Percentiles rank a stretch among this genome's conserved stretches.
Evolutionary conservation across 1,284 basidiomycete species (phyloP).

Genomic region (Caloboletus inedulis): DNA sequence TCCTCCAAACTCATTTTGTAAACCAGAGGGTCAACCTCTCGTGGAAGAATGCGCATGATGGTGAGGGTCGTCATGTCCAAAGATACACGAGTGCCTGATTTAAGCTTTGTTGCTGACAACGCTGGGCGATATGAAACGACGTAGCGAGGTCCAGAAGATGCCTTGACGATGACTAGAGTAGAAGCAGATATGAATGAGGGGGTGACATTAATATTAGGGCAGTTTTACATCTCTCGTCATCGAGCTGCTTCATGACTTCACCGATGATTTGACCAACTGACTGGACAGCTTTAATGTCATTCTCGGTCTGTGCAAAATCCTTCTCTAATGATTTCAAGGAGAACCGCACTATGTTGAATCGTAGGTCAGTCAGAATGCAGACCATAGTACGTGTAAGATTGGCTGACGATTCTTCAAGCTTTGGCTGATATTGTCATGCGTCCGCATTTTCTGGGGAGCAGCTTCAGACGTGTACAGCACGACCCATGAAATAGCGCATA

Average conservation of each 20-base stretch:
- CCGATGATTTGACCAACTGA: conserved; percentile 99
- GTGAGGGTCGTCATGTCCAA: conserved; percentile 99
- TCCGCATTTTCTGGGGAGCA: conserved; percentile 81
- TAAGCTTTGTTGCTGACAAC: conserved; percentile 90
- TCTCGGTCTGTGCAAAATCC: conserved; percentile 94
- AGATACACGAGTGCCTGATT: conserved; percentile 92
- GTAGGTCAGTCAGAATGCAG: conserved; percentile 1
- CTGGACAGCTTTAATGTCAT: conserved; percentile 98
- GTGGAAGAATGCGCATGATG: conserved; percentile 96
- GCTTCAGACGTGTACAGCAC: conserved; percentile 7
- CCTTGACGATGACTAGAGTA: conserved; percentile 92
- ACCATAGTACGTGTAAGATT: neutral
- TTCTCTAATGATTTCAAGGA: conserved; percentile 86
- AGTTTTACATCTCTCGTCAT: conserved; percentile 91
- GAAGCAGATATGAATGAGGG: conserved; percentile 1
- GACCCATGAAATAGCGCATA: conserved; percentile 26
- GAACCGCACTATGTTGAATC: conserved; percentile 59
- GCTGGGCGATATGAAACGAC: conserved; percentile 98
- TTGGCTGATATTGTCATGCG: conserved; percentile 80
- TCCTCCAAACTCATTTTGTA: conserved; percentile 99
- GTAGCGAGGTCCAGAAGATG: conserved; percentile 96
- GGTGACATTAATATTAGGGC: neutral
- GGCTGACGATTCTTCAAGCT: conserved; percentile 82
- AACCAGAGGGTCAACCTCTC: conserved; percentile 97
- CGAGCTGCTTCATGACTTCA: conserved; percentile 98